A percentile compares a stretch with the other conserved stretches of the same genome.
Conservation (phyloP, 2,329 filamentous ascomycete species). For the Ascochyta lentis region DNA sequence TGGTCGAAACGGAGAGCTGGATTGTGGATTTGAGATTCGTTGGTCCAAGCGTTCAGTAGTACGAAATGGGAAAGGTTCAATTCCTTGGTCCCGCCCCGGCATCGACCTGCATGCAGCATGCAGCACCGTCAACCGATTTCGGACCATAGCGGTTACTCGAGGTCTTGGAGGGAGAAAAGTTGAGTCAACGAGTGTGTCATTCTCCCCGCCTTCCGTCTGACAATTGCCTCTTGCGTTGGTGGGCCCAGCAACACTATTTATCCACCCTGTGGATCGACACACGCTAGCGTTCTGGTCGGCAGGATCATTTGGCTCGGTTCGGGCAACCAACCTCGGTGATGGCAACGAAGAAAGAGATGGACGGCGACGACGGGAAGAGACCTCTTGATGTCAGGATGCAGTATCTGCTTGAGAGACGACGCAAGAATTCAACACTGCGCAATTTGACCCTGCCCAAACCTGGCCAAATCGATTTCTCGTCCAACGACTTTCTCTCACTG, state of each 20-base stretch:
- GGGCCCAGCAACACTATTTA: background rate
- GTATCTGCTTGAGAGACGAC: constrained; percentile 50
- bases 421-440: constrained; percentile 43
- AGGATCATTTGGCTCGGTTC: constrained; percentile 6
- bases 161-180: constrained; percentile 4
- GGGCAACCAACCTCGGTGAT: constrained; percentile 1
- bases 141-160: constrained; percentile 20
- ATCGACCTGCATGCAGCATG: constrained; percentile 18
- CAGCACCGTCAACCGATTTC: constrained; percentile 16
- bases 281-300: constrained; percentile 6
- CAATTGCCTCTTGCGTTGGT: constrained; percentile 9
- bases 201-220: constrained; percentile 1
- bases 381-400: constrained; percentile 35
- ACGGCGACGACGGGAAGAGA: background rate
- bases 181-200: constrained; percentile 15
- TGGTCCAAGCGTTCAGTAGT: background rate
- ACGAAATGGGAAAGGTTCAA: background rate
- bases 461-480: constrained; percentile 65
- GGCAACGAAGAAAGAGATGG: constrained; percentile 17
- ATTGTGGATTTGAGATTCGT: background rate
- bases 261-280: constrained; percentile 4
- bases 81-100: too few relatives aligned
- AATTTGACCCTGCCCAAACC: constrained; percentile 33
- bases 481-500: constrained; percentile 70
- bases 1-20: background rate